phyloP scores from a whole-genome alignment of 179 eudicot genomes.

The Pouteria campechiana region DNA sequence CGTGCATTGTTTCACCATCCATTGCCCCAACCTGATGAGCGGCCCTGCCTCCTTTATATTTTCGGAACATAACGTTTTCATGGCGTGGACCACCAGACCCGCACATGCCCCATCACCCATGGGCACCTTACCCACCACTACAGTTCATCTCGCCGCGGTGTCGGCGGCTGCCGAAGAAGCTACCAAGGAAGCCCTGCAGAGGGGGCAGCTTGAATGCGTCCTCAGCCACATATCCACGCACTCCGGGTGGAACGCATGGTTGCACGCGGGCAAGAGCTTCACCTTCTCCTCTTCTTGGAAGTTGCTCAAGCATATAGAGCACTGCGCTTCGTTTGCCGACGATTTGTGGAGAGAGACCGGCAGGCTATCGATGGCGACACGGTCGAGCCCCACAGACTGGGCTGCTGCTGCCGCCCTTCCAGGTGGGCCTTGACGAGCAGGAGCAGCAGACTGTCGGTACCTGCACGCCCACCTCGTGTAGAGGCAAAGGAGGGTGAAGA shows the following conservation, averaged over 20 bases:
- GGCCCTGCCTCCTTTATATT: too few relatives aligned
- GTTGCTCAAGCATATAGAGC: constrained; percentile 57
- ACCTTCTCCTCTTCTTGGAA: constrained; percentile 66
- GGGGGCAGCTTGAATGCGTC: constrained; percentile 58
- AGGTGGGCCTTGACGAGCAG: constrained; percentile 1
- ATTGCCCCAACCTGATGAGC: too few relatives aligned
- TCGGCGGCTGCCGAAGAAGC: constrained; percentile 24
- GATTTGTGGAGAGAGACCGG: constrained; percentile 27
- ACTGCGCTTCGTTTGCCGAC: constrained; percentile 26
- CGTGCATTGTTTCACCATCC: too few relatives aligned
- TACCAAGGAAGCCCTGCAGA: constrained; percentile 52
- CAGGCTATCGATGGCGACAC: constrained; percentile 17
- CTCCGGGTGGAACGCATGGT: constrained; percentile 55
- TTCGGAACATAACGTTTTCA: too few relatives aligned
- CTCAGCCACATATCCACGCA: constrained; percentile 71
- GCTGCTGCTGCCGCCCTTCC: constrained; percentile 4
- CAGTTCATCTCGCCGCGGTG: too few relatives aligned
- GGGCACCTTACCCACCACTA: too few relatives aligned
- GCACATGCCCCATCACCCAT: too few relatives aligned
- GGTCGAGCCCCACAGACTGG: constrained; percentile 32
- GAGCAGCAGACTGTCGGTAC: constrained; percentile 5
- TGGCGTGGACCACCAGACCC: too few relatives aligned
- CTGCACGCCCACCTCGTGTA: constrained; percentile 53
- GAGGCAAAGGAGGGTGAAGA: constrained; percentile 27
- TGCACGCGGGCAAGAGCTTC: constrained; percentile 45